Percentiles rank a stretch among this genome's conserved stretches.
Conservation (phyloP, 176 grass and related monocot species). For the Hordeum marinum region DNA sequence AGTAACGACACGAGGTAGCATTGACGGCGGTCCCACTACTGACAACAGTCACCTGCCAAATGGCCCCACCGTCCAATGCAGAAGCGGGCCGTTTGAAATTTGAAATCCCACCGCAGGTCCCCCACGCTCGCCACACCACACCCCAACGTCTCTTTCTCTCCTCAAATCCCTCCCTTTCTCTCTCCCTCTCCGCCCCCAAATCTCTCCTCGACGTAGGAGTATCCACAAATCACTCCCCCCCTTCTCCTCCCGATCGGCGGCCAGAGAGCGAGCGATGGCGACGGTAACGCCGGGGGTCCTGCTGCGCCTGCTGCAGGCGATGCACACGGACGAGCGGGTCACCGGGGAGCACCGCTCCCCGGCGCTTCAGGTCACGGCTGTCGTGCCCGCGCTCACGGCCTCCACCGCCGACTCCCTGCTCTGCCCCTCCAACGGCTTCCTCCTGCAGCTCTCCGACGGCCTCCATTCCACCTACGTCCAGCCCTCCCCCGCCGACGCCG, state of each 20-base stretch:
- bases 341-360: slow-evolving; percentile 74
- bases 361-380: slow-evolving; percentile 70
- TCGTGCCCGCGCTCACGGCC: slow-evolving; percentile 73
- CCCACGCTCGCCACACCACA: neutral
- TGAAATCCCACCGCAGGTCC: slow-evolving; percentile 10
- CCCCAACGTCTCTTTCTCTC: slow-evolving; percentile 35
- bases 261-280: slow-evolving; percentile 42
- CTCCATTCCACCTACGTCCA: slow-evolving; percentile 78
- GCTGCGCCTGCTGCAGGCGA: slow-evolving; percentile 68
- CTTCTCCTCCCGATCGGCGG: neutral
- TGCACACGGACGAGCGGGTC: slow-evolving; percentile 66
- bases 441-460: slow-evolving; percentile 87
- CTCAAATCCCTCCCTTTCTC: neutral
- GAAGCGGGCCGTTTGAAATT: slow-evolving; percentile 40
- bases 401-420: slow-evolving; percentile 81
- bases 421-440: slow-evolving; percentile 71
- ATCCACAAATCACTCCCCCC: neutral
- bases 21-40: neutral
- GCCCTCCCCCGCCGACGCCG: slow-evolving; percentile 54
- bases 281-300: slow-evolving; percentile 64
- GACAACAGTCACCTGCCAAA: neutral
- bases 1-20: neutral
- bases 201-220: slow-evolving; percentile 6
- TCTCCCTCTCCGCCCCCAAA: neutral
- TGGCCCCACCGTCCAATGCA: neutral